Percentiles rank a stretch among this genome's conserved stretches.
Evolutionary conservation across 805 yeast genomes (phyloP).

Genomic region (Ascoidea tarda): DNA sequence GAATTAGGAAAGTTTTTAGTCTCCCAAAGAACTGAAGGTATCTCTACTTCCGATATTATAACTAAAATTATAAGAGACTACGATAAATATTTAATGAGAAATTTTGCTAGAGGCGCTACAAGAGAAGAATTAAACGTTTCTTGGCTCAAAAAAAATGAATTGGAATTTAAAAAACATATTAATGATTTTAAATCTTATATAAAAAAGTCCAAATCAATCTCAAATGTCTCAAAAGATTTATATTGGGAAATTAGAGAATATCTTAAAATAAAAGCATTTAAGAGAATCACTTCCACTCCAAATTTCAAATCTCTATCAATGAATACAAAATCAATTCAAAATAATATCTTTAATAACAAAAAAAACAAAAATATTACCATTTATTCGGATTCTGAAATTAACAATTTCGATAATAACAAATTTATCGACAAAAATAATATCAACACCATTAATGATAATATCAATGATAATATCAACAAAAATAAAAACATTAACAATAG

Average conservation of each 20-base stretch:
- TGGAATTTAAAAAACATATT: conserved; percentile 85
- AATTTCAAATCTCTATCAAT: neutral
- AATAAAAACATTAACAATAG: conserved; percentile 18
- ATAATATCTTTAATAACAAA: neutral
- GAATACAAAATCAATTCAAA: neutral
- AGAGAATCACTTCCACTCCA: conserved; percentile 10
- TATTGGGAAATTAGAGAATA: conserved; percentile 78
- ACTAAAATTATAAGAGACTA: conserved; percentile 91
- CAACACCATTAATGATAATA: conserved; percentile 12
- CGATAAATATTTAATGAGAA: conserved; percentile 92
- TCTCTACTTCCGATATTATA: conserved; percentile 90
- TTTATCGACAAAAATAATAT: conserved; percentile 11
- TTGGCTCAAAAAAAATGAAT: conserved; percentile 94
- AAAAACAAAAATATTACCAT: neutral
- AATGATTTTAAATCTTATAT: conserved; percentile 77
- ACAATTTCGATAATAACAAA: neutral
- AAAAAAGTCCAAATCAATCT: conserved; percentile 54
- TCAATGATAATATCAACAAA: conserved; percentile 10
- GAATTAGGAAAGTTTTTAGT: conserved; percentile 81
- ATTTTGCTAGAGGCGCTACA: conserved; percentile 95
- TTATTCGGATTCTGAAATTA: neutral
- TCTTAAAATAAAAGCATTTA: conserved; percentile 28
- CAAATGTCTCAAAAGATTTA: conserved; percentile 66
- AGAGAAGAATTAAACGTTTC: conserved; percentile 92
- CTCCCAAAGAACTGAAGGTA: conserved; percentile 94